Evolutionary conservation across 352 stramenopile genomes (phyloP).

Genomic region (Phytophthora ramorum): DNA sequence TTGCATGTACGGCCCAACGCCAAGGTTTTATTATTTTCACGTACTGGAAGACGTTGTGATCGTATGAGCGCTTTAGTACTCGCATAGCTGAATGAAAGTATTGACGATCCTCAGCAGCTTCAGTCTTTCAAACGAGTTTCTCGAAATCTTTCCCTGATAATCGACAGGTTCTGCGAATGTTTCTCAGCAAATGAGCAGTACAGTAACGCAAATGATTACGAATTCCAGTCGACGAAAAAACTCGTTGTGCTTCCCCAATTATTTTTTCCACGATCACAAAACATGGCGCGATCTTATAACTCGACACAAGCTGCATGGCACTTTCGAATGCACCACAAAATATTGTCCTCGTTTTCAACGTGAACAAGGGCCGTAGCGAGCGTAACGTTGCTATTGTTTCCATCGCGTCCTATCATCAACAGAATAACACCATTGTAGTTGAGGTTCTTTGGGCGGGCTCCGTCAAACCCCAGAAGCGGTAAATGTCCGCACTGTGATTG

Average conservation of each 20-base stretch:
- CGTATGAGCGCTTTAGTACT: no score
- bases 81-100: no score
- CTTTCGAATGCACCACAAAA: conserved; percentile 8
- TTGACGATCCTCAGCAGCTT: neutral
- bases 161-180: neutral
- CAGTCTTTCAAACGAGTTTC: neutral
- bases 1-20: neutral
- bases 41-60: no score
- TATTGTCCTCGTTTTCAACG: conserved; percentile 5
- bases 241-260: neutral
- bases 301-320: conserved; percentile 1
- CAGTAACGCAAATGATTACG: neutral
- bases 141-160: neutral
- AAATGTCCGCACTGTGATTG: neutral
- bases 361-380: conserved; percentile 5
- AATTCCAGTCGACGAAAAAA: neutral
- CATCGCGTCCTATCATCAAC: neutral
- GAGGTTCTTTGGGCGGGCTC: conserved; percentile 14
- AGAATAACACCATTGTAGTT: conserved; percentile 14
- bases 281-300: neutral
- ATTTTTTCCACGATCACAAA: conserved; percentile 10
- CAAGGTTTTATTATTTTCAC: neutral
- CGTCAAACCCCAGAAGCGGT: conserved; percentile 15
- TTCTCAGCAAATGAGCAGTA: neutral
- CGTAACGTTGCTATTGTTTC: conserved; percentile 8